Conservation (phyloP, 495 filamentous ascomycete species). For the Aspergillus funiculosus region DNA sequence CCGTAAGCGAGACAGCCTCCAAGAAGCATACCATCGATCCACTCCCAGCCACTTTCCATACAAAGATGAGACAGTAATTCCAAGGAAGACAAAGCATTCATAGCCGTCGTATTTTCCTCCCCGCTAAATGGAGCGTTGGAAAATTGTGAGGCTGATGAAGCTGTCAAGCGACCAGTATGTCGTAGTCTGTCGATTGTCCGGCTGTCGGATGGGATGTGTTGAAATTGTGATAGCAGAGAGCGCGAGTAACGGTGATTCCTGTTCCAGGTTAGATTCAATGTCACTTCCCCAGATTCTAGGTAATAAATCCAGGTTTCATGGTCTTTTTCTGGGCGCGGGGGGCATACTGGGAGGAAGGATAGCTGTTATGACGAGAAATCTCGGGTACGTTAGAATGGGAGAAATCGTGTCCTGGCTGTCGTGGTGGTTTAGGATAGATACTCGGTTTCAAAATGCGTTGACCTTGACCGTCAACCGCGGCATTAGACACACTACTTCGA, state of each 20-base stretch:
- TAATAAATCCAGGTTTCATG: neutral
- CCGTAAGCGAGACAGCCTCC: conserved; percentile 93
- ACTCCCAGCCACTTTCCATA: conserved; percentile 82
- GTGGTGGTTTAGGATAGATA: conserved; percentile 61
- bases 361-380: conserved; percentile 39
- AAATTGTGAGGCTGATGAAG: conserved; percentile 34
- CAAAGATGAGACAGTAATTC: conserved; percentile 78
- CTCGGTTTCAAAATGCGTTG: conserved; percentile 45
- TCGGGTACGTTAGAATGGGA: conserved; percentile 26
- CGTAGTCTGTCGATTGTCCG: conserved; percentile 28
- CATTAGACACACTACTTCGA: conserved; percentile 37
- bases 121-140: conserved; percentile 22
- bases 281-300: conserved; percentile 10
- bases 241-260: conserved; percentile 22
- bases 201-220: conserved; percentile 24
- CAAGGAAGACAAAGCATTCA: conserved; percentile 60
- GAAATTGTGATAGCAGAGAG: conserved; percentile 27
- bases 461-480: conserved; percentile 28
- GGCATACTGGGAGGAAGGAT: conserved; percentile 37
- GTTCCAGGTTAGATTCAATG: conserved; percentile 11
- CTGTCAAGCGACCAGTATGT: conserved; percentile 28
- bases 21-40: conserved; percentile 92
- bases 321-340: conserved; percentile 22
- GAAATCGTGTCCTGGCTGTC: conserved; percentile 45
- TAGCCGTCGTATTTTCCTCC: conserved; percentile 32